Percentiles rank a stretch among this genome's conserved stretches.
Evolutionary conservation across 2,329 filamentous ascomycete genomes (phyloP).

Genomic region (Alternaria angustiovoidea): DNA sequence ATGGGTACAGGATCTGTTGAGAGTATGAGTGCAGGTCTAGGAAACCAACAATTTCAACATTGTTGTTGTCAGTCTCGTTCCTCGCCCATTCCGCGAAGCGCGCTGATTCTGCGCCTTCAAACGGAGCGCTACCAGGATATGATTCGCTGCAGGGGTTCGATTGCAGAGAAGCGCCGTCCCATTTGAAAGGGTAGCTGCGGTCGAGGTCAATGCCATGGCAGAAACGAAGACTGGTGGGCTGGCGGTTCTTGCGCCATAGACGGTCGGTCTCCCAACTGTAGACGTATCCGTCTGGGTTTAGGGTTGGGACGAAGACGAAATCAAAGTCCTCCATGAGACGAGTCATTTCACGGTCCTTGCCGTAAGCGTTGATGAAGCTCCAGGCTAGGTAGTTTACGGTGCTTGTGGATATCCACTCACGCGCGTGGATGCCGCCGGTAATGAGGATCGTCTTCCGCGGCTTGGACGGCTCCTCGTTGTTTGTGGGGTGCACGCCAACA

Average conservation of each 20-base stretch:
- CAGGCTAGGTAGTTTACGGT: conserved; percentile 92
- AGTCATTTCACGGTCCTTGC: conserved; percentile 73
- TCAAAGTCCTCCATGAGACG: conserved; percentile 85
- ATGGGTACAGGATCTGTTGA: conserved; percentile 93
- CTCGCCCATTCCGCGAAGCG: conserved; percentile 81
- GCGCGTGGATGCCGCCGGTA: conserved; percentile 85
- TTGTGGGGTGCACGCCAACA: conserved; percentile 69
- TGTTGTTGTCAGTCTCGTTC: conserved; percentile 75
- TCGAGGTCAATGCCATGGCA: conserved; percentile 91
- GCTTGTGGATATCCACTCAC: conserved; percentile 95
- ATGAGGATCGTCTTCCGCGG: conserved; percentile 80
- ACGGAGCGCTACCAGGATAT: conserved; percentile 83
- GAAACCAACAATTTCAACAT: conserved; percentile 81
- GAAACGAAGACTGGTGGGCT: conserved; percentile 80
- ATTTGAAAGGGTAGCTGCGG: conserved; percentile 83
- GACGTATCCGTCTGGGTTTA: conserved; percentile 94
- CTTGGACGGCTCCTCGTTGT: conserved; percentile 54
- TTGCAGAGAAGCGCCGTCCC: conserved; percentile 71
- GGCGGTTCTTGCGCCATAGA: conserved; percentile 93
- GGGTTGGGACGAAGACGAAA: conserved; percentile 83
- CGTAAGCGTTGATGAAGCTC: conserved; percentile 83
- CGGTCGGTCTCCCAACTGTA: conserved; percentile 93
- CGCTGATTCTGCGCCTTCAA: conserved; percentile 81
- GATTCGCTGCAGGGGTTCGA: conserved; percentile 90
- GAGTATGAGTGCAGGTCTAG: conserved; percentile 95